These are phyloP conservation scores for Pseudofabraea citricarpa DNA, from an alignment of 2,329 filamentous ascomycete species.

Conservation along the genomic window DNA sequence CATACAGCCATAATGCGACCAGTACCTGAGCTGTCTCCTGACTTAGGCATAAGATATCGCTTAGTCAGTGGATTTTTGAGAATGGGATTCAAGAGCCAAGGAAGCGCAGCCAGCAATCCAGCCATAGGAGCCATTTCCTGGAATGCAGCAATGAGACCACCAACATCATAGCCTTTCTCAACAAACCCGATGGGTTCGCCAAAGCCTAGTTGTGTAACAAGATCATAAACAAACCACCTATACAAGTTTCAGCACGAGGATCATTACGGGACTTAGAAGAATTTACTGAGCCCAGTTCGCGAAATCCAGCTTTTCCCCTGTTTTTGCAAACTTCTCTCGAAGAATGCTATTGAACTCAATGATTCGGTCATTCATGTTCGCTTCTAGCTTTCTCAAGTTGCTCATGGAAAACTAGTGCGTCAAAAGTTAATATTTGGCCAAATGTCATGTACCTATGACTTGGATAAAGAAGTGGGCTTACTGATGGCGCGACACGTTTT, in stretches of 20 bases:
- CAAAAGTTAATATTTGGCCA: no score
- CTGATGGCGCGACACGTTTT: not conserved
- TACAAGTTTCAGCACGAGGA: not conserved
- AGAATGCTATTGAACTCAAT: no score
- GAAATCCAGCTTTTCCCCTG: not conserved
- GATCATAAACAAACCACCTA: conserved; percentile 29
- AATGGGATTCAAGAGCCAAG: conserved; percentile 10
- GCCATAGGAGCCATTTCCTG: conserved; percentile 26
- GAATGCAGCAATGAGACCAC: conserved; percentile 24
- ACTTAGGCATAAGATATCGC: not conserved
- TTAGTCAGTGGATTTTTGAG: conserved; percentile 4
- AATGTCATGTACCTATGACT: no score
- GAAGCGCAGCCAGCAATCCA: conserved; percentile 14
- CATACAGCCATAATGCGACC: not conserved
- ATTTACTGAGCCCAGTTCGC: not conserved
- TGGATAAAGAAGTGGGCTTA: no score
- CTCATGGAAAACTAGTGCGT: not conserved
- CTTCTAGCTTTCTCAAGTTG: not conserved
- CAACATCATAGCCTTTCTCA: conserved; percentile 25
- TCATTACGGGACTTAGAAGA: not conserved
- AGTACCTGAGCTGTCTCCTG: conserved; percentile 1
- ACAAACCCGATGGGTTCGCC: conserved; percentile 33
- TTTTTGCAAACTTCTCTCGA: not conserved
- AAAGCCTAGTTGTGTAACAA: conserved; percentile 32
- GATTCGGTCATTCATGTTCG: not conserved